Conservation (phyloP, 805 yeast genomes). For the Lachancea sp. region DNA sequence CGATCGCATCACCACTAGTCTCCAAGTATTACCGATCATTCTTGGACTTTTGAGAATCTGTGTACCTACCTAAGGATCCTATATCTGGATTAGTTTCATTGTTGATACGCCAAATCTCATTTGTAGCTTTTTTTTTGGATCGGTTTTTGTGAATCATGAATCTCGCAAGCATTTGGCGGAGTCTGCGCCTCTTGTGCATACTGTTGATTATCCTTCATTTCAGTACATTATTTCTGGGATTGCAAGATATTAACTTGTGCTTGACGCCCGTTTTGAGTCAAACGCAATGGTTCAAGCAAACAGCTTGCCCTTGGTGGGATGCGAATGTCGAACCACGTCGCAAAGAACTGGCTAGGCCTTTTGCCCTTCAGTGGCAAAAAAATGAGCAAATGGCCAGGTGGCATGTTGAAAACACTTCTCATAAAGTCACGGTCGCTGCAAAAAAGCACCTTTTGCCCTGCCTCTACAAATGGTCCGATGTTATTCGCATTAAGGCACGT, state of each 20-base stretch:
- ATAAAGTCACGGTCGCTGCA: neutral
- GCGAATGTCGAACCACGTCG: constrained; percentile 3
- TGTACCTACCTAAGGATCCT: too few species aligned
- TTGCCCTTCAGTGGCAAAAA: constrained; percentile 2
- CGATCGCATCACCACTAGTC: too few species aligned
- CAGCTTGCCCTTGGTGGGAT: constrained; percentile 6
- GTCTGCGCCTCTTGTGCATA: neutral
- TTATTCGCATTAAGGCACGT: constrained; percentile 4
- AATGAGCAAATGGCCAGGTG: neutral
- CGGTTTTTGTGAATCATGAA: too few species aligned
- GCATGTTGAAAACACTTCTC: neutral
- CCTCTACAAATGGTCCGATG: constrained; percentile 2
- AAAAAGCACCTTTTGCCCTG: constrained; percentile 3
- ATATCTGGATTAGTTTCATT: too few species aligned
- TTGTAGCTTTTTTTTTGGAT: too few species aligned
- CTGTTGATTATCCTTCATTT: neutral
- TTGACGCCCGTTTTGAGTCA: neutral
- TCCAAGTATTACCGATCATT: too few species aligned
- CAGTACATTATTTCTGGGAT: neutral
- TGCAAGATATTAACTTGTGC: neutral
- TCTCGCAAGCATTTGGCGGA: neutral
- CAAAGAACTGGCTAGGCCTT: constrained; percentile 1
- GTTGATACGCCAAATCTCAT: too few species aligned
- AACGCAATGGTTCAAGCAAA: constrained; percentile 3
- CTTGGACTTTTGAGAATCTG: too few species aligned